Conservation (phyloP, 352 stramenopile species). For the Albugo candida region DNA sequence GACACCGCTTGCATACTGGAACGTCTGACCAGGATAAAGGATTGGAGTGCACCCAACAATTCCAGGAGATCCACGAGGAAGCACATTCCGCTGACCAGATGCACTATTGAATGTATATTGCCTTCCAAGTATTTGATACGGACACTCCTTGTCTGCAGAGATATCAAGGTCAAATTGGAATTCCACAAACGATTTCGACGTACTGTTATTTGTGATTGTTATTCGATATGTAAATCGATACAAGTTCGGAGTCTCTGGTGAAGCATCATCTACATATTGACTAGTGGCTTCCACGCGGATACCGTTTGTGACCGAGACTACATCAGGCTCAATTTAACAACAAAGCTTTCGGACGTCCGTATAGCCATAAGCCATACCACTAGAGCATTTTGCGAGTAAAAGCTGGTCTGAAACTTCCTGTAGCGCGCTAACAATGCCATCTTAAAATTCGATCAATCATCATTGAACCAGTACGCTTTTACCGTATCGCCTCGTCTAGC, state of each 20-base stretch:
- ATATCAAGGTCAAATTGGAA: not conserved
- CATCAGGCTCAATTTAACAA: not conserved
- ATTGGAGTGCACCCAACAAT: conserved; percentile 46
- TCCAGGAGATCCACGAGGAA: conserved; percentile 43
- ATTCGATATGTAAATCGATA: conserved; percentile 66
- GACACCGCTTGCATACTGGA: conserved; percentile 60
- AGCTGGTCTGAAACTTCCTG: conserved; percentile 44
- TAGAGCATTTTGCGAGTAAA: conserved; percentile 47
- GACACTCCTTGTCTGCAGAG: conserved; percentile 18
- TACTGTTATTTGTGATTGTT: conserved; percentile 54
- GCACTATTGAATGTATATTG: conserved; percentile 65
- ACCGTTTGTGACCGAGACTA: conserved; percentile 33
- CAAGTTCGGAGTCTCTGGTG: conserved; percentile 20
- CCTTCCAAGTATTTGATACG: conserved; percentile 45
- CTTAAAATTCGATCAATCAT: not conserved
- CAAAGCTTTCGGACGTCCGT: not conserved
- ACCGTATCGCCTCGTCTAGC: conserved; percentile 53
- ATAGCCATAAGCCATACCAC: too few species aligned
- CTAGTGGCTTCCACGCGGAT: conserved; percentile 50
- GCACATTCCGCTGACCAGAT: conserved; percentile 28
- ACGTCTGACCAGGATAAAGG: conserved; percentile 42
- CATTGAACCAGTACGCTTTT: not conserved
- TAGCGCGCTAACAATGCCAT: conserved; percentile 19
- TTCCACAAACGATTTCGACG: not conserved
- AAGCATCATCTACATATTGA: conserved; percentile 37